phyloP scores from a whole-genome alignment of 106 monocot genomes.

The Iris macrosiphon region DNA sequence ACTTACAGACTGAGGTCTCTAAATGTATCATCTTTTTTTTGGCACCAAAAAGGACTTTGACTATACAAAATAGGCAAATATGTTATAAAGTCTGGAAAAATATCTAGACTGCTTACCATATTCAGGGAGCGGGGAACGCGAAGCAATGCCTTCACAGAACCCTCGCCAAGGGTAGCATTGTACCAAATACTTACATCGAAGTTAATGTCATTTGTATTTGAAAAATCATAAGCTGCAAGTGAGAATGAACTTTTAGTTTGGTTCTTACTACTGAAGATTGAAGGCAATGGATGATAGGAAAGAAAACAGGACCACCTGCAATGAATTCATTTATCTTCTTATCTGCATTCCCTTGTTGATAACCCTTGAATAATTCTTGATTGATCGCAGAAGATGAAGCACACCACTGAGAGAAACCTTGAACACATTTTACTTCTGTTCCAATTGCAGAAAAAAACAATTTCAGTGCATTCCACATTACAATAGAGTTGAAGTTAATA shows the following conservation, averaged over 20 bases:
- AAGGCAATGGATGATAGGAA: background rate
- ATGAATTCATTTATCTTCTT: conserved; percentile 40
- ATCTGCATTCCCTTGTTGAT: conserved; percentile 31
- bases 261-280: background rate
- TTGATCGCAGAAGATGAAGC: conserved; percentile 37
- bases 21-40: too few species aligned
- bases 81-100: too few species aligned
- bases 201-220: conserved; percentile 23
- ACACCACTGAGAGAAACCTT: conserved; percentile 46
- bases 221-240: conserved; percentile 44
- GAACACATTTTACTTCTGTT: conserved; percentile 41
- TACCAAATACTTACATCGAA: conserved; percentile 45
- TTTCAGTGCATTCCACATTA: too few species aligned
- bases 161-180: conserved; percentile 37
- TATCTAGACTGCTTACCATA: conserved; percentile 31
- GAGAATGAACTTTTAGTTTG: background rate
- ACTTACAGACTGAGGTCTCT: too few species aligned
- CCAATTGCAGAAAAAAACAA: conserved; percentile 3
- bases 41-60: too few species aligned
- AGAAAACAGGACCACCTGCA: conserved; percentile 29
- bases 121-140: conserved; percentile 42
- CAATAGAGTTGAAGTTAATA: too few species aligned
- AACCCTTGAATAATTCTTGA: conserved; percentile 48
- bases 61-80: too few species aligned
- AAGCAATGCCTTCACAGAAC: conserved; percentile 12